phyloP scores from a whole-genome alignment of 306 rosid genomes.

The Argentina anserina region DNA sequence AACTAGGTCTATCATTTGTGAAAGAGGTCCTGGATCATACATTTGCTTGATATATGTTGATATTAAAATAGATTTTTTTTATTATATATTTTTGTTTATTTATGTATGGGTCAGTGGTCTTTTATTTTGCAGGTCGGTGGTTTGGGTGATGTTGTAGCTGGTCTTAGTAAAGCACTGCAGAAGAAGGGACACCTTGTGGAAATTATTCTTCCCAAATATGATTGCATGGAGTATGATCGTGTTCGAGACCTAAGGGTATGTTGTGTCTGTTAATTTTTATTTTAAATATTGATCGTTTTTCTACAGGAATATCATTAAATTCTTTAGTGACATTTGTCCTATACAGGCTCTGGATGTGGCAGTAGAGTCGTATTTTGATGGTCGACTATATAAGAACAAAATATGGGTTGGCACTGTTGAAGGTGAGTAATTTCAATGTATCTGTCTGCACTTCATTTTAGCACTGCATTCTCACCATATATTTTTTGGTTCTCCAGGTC shows the following conservation, averaged over 20 bases:
- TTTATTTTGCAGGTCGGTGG: conserved; percentile 84
- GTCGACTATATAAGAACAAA: conserved; percentile 75
- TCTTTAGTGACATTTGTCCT: conserved; percentile 23
- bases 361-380: conserved; percentile 79
- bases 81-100: neutral
- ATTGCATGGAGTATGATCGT: conserved; percentile 68
- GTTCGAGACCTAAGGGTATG: conserved; percentile 68
- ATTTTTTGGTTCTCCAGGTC: conserved; percentile 55
- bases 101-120: neutral
- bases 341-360: conserved; percentile 65
- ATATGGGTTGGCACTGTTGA: conserved; percentile 91
- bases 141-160: conserved; percentile 86
- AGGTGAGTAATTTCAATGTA: conserved; percentile 44
- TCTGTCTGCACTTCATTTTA: conserved; percentile 14
- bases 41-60: neutral
- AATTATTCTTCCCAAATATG: conserved; percentile 92
- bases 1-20: neutral
- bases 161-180: conserved; percentile 89
- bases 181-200: conserved; percentile 94
- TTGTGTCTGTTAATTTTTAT: conserved; percentile 3
- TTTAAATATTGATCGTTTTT: neutral
- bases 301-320: conserved; percentile 13
- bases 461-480: conserved; percentile 26
- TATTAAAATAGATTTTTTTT: neutral
- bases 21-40: neutral